Base-by-base conservation (phyloP, 352 stramenopile species). In the Phytopythium chamaehyphon region DNA sequence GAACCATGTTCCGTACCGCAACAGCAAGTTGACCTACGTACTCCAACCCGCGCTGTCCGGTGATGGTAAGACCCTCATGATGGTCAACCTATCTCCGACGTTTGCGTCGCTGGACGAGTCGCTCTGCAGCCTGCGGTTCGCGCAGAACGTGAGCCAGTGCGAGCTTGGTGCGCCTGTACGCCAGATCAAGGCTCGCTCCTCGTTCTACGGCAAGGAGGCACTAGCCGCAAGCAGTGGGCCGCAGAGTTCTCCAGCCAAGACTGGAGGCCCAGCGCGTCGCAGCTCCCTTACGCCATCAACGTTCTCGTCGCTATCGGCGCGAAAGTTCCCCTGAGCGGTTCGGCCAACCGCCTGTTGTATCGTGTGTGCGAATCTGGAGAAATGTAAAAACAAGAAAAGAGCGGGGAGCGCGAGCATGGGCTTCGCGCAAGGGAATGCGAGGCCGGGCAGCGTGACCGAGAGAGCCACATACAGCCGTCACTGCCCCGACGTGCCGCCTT, bases 51-150 rank as follows among this genome's bases (percentile, higher is more conserved):
- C 95, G 56, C 86, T 99, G 6, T 98, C 94, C 56, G 97, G 97
- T 10, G 96, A 99, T 73, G 96, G 97, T 38, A 99, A 99, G 78
- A 98, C 96, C 57, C 79, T 99, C 37, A 99, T 99, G 97, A 98
- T 99, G 83, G 97, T 99, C 38, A 99, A 99, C 66, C 69, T 99
- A 23, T 98, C 93, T 61, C 97, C 98, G 3, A 99, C 96, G 18
- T 80, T 89, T 24, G 74, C 84, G 40, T 98, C 95, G 52, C 76
- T 97, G 33, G 86, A 97, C 60, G 98, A 99, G 73, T 98, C 94
- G 62, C 66, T 99, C 6, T 99, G 97, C 73, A 99, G 95, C 54
- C 84, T 99, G 26, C 84, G 97, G 43, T 99, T 99, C 70, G 98
- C 97, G 8, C 73, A 93, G 37, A 91, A 97, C 61, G 96, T 98